Evolutionary conservation across 805 yeast species (phyloP).

Genomic region (Myxozyma sirexii): DNA sequence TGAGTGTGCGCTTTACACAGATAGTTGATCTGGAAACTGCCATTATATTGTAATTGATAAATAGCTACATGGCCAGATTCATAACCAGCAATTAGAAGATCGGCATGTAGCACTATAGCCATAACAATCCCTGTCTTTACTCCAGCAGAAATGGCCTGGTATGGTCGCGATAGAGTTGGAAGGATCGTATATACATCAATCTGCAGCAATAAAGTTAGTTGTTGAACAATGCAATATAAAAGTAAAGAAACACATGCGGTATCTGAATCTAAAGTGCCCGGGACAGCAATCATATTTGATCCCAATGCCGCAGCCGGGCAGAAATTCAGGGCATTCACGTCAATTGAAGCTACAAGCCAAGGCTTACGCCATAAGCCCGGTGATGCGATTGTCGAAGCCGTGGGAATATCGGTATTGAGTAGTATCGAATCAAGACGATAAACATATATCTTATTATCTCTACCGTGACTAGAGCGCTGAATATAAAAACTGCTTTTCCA

Average conservation of each 20-base stretch:
- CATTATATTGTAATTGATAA: conserved; percentile 35
- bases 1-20: conserved; percentile 39
- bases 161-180: conserved; percentile 32
- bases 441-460: conserved; percentile 55
- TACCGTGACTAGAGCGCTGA: conserved; percentile 66
- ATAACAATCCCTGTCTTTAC: conserved; percentile 53
- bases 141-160: conserved; percentile 38
- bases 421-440: conserved; percentile 42
- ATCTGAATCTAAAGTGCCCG: conserved; percentile 66
- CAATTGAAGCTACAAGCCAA: conserved; percentile 48
- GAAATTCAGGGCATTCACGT: conserved; percentile 74
- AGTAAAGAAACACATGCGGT: conserved; percentile 43
- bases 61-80: conserved; percentile 68
- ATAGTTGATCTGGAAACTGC: conserved; percentile 15
- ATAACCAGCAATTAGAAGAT: conserved; percentile 55
- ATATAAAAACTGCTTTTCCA: background rate
- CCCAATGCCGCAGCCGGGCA: conserved; percentile 57
- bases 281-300: conserved; percentile 51
- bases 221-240: background rate
- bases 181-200: conserved; percentile 57
- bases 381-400: conserved; percentile 29
- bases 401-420: conserved; percentile 47
- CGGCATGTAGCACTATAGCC: conserved; percentile 51
- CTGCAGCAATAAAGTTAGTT: background rate
- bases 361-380: conserved; percentile 38